Percentiles rank a stretch among this genome's conserved stretches.
Evolutionary conservation across 441 rosid genomes (phyloP).

Genomic region (Erodium moschatum): DNA sequence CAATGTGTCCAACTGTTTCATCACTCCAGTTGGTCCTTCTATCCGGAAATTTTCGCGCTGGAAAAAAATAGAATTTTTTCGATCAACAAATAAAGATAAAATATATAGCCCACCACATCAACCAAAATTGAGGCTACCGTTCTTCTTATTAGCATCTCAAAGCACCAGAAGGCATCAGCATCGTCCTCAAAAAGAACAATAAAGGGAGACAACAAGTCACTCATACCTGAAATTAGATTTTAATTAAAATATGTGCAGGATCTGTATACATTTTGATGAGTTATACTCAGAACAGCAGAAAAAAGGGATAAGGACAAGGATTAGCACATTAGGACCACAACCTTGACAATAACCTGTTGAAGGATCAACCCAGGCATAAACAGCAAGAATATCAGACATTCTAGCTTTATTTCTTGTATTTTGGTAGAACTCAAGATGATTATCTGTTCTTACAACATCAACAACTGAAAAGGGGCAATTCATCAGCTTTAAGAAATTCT

Average conservation of each 20-base stretch:
- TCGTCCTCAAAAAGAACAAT: conserved; percentile 85
- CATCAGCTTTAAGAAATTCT: conserved; percentile 19
- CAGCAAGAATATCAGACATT: conserved; percentile 95
- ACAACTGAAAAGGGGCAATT: conserved; percentile 47
- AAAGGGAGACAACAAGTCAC: conserved; percentile 90
- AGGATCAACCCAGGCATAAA: conserved; percentile 98
- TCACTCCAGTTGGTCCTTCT: conserved; percentile 92
- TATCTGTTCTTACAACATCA: conserved; percentile 94
- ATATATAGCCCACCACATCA: conserved; percentile 18
- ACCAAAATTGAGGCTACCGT: conserved; percentile 39
- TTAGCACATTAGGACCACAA: conserved; percentile 24
- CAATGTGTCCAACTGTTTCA: conserved; percentile 78
- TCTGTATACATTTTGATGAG: neutral
- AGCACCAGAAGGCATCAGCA: conserved; percentile 99
- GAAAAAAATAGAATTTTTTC: conserved; percentile 17
- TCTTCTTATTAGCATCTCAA: conserved; percentile 94
- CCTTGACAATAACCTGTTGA: conserved; percentile 99
- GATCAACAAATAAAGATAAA: conserved; percentile 24
- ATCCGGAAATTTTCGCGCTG: conserved; percentile 85
- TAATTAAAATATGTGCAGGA: conserved; percentile 16
- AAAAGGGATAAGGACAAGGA: conserved; percentile 2
- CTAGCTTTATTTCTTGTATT: conserved; percentile 76
- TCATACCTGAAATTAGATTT: conserved; percentile 63
- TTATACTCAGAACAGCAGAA: neutral
- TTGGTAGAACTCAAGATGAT: conserved; percentile 87